Percentiles rank a stretch among this genome's conserved stretches.
These are phyloP conservation scores for Plectosphaerella plurivora DNA, from an alignment of 2,329 filamentous ascomycete species.

Conservation along the genomic window DNA sequence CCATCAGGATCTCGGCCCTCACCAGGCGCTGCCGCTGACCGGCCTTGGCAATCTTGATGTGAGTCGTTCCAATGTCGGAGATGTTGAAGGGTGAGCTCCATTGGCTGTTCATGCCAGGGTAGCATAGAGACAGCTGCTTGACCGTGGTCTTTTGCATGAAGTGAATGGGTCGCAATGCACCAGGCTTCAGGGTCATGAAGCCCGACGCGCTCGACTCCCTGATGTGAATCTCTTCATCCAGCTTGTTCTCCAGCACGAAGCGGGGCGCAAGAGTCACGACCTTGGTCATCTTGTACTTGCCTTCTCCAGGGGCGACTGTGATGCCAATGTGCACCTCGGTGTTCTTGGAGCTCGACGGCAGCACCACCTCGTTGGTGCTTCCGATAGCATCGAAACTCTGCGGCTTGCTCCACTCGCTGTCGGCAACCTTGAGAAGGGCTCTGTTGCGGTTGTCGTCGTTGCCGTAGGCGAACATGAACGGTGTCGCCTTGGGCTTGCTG, in stretches of 20 bases:
- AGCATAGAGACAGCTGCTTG: conserved; percentile 90
- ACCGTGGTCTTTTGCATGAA: conserved; percentile 79
- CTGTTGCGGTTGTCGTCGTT: conserved; percentile 89
- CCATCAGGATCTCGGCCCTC: conserved; percentile 84
- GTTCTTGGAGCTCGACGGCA: conserved; percentile 65
- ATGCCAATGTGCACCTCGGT: conserved; percentile 90
- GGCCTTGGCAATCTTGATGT: conserved; percentile 89
- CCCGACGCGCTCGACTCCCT: conserved; percentile 90
- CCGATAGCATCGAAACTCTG: conserved; percentile 98
- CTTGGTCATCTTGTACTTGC: conserved; percentile 97
- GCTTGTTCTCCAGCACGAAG: conserved; percentile 90
- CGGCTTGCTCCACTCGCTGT: conserved; percentile 93
- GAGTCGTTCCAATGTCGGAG: conserved; percentile 84
- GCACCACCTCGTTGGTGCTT: conserved; percentile 81
- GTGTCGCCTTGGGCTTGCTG: conserved; percentile 68
- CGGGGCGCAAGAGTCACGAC: conserved; percentile 89
- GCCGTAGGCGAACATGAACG: conserved; percentile 94
- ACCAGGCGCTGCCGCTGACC: conserved; percentile 86
- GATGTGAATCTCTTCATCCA: conserved; percentile 82
- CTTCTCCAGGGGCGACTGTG: conserved; percentile 83
- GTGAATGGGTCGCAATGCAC: conserved; percentile 80
- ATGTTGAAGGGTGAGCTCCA: conserved; percentile 99
- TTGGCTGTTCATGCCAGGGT: conserved; percentile 89
- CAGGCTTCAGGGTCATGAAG: conserved; percentile 70
- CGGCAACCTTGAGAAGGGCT: conserved; percentile 78